These are phyloP conservation scores for Hymenoscyphus salicellus DNA, from an alignment of 2,329 filamentous ascomycete genomes.

Conservation along the genomic window DNA sequence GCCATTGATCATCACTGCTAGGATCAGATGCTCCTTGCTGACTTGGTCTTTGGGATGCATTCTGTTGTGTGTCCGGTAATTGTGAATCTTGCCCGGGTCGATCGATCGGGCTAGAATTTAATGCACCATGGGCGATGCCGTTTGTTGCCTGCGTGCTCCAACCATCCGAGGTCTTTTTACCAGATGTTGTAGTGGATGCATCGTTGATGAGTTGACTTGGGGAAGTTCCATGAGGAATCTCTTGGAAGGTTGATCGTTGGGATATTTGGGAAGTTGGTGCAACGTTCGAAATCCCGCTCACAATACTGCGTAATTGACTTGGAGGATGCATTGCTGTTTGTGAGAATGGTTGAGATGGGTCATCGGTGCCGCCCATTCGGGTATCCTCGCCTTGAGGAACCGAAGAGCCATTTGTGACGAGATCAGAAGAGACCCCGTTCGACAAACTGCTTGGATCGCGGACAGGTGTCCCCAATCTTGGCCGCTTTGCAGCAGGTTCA, in stretches of 20 bases:
- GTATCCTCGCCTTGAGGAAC: conserved; percentile 50
- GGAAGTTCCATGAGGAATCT: conserved; percentile 55
- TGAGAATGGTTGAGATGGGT: conserved; percentile 38
- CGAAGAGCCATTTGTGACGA: conserved; percentile 55
- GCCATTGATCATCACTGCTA: conserved; percentile 54
- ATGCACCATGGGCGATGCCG: conserved; percentile 43
- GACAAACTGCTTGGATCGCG: conserved; percentile 55
- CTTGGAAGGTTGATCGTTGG: conserved; percentile 54
- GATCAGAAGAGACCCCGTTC: conserved; percentile 52
- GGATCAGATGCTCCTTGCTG: conserved; percentile 34
- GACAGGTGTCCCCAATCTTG: conserved; percentile 31
- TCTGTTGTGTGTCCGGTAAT: conserved; percentile 51
- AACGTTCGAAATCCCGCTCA: conserved; percentile 40
- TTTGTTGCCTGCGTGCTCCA: conserved; percentile 73
- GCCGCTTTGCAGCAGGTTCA: conserved; percentile 56
- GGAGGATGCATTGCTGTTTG: conserved; percentile 53
- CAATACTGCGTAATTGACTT: conserved; percentile 39
- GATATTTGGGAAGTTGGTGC: conserved; percentile 57
- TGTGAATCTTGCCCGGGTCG: conserved; percentile 30
- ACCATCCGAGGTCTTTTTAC: conserved; percentile 73
- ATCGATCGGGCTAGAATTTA: conserved; percentile 32
- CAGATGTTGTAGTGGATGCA: conserved; percentile 79
- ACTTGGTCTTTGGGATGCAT: conserved; percentile 24
- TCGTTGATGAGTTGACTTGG: conserved; percentile 69
- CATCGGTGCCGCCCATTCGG: conserved; percentile 58